These are phyloP conservation scores for Oenanthe javanica DNA, from an alignment of 140 eudicot species.

Conservation along the genomic window DNA sequence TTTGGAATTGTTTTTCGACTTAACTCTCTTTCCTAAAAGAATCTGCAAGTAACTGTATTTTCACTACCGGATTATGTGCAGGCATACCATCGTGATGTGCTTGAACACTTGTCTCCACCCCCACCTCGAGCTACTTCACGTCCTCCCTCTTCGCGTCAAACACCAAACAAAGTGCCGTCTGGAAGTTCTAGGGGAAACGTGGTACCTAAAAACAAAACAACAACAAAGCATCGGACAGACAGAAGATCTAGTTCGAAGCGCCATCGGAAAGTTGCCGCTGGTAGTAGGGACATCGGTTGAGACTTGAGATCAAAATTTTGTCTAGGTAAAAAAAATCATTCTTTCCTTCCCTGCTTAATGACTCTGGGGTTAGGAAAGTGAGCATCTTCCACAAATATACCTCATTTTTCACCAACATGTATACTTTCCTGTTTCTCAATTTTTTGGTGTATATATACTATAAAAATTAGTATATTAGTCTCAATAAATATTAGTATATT, in stretches of 20 bases:
- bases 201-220: slow-evolving; percentile 20
- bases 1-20: not conserved
- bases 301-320: slow-evolving; percentile 26
- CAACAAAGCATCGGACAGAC: slow-evolving; percentile 41
- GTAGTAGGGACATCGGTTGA: slow-evolving; percentile 22
- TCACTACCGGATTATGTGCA: slow-evolving; percentile 13
- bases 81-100: slow-evolving; percentile 75
- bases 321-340: slow-evolving; percentile 17
- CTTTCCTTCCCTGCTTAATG: slow-evolving; percentile 33
- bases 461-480: not conserved
- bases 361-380: slow-evolving; percentile 34
- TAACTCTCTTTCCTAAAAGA: not conserved
- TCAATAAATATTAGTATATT: not conserved
- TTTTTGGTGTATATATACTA: slow-evolving; percentile 4
- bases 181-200: slow-evolving; percentile 11
- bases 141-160: slow-evolving; percentile 27
- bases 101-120: slow-evolving; percentile 59
- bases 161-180: slow-evolving; percentile 12
- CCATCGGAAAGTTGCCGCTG: slow-evolving; percentile 60
- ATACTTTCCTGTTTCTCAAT: not conserved
- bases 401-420: not conserved
- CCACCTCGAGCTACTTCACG: slow-evolving; percentile 38
- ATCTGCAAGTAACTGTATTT: not conserved
- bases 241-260: slow-evolving; percentile 45
- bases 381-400: not conserved